A percentile compares a stretch with the other conserved stretches of the same genome.
phyloP scores from a whole-genome alignment of 805 yeast species.

The Saturnispora kantuleensis region DNA sequence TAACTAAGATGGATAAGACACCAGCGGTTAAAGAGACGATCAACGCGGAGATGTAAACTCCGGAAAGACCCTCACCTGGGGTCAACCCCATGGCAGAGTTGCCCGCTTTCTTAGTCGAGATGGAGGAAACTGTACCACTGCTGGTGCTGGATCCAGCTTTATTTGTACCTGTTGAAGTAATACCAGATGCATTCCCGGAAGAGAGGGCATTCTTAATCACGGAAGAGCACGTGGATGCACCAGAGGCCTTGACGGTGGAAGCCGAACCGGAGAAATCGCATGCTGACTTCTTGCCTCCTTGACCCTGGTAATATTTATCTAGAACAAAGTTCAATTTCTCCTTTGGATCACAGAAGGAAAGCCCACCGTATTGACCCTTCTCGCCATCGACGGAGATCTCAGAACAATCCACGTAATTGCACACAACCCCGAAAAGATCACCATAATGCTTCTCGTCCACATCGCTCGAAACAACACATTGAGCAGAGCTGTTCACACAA shows the following conservation, averaged over 20 bases:
- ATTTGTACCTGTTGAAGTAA: conserved; percentile 16
- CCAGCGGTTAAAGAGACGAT: conserved; percentile 7
- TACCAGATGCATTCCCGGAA: conserved; percentile 18
- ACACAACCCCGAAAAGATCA: conserved; percentile 46
- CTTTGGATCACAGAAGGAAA: conserved; percentile 61
- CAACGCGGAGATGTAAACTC: conserved; percentile 7
- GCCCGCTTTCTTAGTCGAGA: conserved; percentile 8
- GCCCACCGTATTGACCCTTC: conserved; percentile 61
- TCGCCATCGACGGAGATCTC: conserved; percentile 55
- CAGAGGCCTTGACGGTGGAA: conserved; percentile 35
- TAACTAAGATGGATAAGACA: conserved; percentile 4
- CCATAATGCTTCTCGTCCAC: conserved; percentile 49
- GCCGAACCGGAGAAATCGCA: conserved; percentile 72
- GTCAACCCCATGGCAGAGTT: conserved; percentile 8
- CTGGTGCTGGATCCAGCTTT: conserved; percentile 18
- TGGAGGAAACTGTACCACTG: conserved; percentile 13
- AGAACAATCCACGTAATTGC: conserved; percentile 49
- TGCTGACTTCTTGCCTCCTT: conserved; percentile 37
- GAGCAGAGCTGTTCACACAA: conserved; percentile 43
- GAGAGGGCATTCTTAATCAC: conserved; percentile 21
- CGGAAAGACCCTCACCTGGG: conserved; percentile 29
- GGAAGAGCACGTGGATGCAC: conserved; percentile 37
- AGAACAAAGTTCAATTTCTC: conserved; percentile 60
- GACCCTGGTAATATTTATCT: conserved; percentile 49
- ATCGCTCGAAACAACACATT: conserved; percentile 48